phyloP scores from a whole-genome alignment of 2,329 filamentous ascomycete genomes.

The Rutstroemia sp. region DNA sequence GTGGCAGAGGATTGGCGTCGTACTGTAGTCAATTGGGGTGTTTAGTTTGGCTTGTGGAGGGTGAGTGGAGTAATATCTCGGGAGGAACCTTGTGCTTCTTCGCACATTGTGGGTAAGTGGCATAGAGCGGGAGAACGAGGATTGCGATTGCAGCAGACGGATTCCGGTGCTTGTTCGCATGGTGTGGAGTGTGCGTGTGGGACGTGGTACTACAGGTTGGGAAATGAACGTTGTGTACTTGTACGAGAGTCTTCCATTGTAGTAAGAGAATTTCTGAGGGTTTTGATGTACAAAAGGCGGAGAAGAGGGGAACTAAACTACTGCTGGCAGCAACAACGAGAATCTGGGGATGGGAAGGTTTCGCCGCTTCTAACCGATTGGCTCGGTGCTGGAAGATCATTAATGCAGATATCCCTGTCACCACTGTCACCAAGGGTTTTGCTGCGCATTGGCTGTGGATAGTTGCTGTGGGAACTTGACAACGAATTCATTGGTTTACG shows the following conservation, averaged over 20 bases:
- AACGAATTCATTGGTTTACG: neutral
- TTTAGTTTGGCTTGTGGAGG: constrained; percentile 65
- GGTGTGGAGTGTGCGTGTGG: neutral
- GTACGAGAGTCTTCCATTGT: neutral
- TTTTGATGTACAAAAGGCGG: neutral
- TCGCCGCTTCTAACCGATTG: constrained; percentile 2
- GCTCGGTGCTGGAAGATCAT: neutral
- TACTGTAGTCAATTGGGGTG: constrained; percentile 77
- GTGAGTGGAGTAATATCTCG: constrained; percentile 25
- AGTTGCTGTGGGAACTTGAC: neutral
- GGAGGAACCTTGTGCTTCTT: neutral
- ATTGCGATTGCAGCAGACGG: neutral
- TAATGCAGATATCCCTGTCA: too few species aligned
- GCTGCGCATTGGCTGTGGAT: neutral
- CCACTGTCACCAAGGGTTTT: too few species aligned
- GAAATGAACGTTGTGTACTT: neutral
- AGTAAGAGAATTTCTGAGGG: neutral
- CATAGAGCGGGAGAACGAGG: neutral
- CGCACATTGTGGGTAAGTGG: neutral
- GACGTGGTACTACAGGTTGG: constrained; percentile 3
- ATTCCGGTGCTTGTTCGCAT: constrained; percentile 2
- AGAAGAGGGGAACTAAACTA: neutral
- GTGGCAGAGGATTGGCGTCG: constrained; percentile 75
- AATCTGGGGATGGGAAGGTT: neutral
- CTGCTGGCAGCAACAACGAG: neutral